These are phyloP conservation scores for Tubosaeta sp. DNA, from an alignment of 768 basidiomycete genomes.

Conservation along the genomic window DNA sequence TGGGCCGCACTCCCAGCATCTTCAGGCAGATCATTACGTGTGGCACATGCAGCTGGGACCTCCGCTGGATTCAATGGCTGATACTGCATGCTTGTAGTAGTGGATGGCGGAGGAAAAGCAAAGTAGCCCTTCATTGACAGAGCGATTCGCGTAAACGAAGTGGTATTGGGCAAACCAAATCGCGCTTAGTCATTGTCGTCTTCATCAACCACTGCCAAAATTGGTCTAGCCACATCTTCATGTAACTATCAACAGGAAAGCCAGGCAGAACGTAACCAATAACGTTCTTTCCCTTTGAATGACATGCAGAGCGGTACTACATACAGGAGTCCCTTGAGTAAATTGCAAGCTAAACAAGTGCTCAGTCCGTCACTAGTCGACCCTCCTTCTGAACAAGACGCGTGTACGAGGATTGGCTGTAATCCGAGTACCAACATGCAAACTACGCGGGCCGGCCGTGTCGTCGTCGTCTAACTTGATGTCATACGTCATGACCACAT, in stretches of 20 bases:
- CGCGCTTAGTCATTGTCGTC: no score
- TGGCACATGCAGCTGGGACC: background rate
- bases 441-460: background rate
- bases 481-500: background rate
- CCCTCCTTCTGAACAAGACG: background rate
- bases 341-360: no score
- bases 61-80: conserved; percentile 1
- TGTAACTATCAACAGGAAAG: no score
- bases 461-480: background rate
- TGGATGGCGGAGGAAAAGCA: conserved; percentile 18
- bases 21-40: background rate
- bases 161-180: no score
- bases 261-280: no score
- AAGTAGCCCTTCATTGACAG: conserved; percentile 23
- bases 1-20: background rate
- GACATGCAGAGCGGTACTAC: no score
- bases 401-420: background rate
- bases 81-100: background rate
- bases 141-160: background rate
- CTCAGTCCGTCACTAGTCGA: no score
- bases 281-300: no score
- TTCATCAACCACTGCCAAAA: no score
- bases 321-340: no score
- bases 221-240: no score
- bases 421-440: background rate